Percentiles rank a stretch among this genome's conserved stretches.
Conservation (phyloP, 2,329 filamentous ascomycete species). For the Exophiala xenobiotica region DNA sequence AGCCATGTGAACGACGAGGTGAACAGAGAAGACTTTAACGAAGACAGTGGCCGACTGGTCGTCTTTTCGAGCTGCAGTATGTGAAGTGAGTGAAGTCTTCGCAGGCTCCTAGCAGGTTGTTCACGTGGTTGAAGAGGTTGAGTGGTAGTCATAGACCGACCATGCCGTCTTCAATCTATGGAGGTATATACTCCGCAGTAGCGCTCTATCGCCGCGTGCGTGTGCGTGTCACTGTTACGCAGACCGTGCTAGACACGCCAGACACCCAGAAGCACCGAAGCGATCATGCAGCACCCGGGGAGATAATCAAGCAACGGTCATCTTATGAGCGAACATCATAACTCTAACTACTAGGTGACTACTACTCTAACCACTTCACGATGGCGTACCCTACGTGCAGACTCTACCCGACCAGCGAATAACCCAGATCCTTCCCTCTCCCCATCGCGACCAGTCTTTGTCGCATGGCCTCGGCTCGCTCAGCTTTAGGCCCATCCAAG, state of each 20-base stretch:
- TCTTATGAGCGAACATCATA: neutral
- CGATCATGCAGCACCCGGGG: too few species aligned
- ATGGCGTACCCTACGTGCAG: too few species aligned
- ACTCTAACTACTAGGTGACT: too few species aligned
- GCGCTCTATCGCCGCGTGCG: neutral
- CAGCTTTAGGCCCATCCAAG: constrained; percentile 37
- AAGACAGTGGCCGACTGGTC: too few species aligned
- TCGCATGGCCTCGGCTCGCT: constrained; percentile 45
- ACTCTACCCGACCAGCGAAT: constrained; percentile 41
- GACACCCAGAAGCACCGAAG: too few species aligned
- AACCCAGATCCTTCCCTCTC: constrained; percentile 45
- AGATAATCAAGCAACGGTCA: neutral
- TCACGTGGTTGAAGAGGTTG: too few species aligned
- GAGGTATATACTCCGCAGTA: neutral
- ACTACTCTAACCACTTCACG: too few species aligned
- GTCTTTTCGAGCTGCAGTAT: too few species aligned
- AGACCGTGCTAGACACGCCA: too few species aligned
- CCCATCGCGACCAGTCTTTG: constrained; percentile 47
- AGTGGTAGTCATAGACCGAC: neutral
- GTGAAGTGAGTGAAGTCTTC: too few species aligned
- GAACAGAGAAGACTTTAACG: neutral
- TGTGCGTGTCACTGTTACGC: too few species aligned
- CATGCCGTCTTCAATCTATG: neutral
- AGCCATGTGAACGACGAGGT: constrained; percentile 15
- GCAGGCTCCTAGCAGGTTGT: too few species aligned